Evolutionary conservation across 202 grass and related monocot genomes (phyloP).

Genomic region (Miscanthus sacchariflorus): DNA sequence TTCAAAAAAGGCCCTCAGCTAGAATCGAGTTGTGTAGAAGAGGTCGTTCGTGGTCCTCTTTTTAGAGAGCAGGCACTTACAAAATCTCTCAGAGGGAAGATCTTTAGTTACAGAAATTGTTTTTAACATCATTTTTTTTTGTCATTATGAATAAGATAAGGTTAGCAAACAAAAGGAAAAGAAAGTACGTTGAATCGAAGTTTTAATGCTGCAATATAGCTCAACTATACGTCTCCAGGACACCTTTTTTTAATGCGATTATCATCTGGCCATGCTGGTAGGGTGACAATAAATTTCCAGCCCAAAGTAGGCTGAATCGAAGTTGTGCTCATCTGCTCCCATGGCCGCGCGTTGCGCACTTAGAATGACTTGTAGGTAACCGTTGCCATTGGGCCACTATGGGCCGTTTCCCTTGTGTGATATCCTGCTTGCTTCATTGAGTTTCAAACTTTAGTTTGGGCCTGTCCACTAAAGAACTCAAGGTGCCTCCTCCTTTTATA

Average conservation of each 20-base stretch:
- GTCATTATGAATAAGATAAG: not conserved
- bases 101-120: not conserved
- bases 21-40: not conserved
- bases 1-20: not conserved
- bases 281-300: not conserved
- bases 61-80: not conserved
- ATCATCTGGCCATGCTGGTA: not conserved
- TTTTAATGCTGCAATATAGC: too few relatives aligned
- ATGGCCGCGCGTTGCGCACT: not conserved
- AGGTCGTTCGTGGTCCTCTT: too few relatives aligned
- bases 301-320: not conserved
- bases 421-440: not conserved
- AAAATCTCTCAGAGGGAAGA: not conserved
- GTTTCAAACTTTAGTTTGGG: not conserved
- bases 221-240: not conserved
- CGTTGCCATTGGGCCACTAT: not conserved
- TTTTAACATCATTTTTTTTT: not conserved
- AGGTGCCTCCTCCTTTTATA: too few relatives aligned
- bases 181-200: too few relatives aligned
- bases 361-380: not conserved
- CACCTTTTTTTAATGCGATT: not conserved
- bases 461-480: not conserved
- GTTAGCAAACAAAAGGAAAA: not conserved
- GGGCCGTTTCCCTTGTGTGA: not conserved
- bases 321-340: not conserved